Percentiles rank a stretch among this genome's conserved stretches.
Conservation (phyloP, 1,284 basidiomycete species). For the Papiliotrema flavescens region DNA sequence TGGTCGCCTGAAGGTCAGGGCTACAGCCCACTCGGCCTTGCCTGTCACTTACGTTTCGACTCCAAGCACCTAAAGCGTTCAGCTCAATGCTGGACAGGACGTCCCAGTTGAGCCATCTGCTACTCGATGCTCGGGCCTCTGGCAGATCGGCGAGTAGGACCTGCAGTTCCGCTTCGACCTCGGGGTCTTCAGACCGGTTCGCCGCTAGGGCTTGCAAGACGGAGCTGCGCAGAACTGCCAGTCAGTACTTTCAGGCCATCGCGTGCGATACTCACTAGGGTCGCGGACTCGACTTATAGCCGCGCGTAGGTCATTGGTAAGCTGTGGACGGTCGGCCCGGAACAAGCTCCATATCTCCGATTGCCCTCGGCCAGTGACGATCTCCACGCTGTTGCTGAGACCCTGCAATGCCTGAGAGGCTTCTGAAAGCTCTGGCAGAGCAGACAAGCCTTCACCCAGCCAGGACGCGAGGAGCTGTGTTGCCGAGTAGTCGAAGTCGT, state of each 20-base stretch:
- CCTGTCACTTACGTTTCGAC: background rate
- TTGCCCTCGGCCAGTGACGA: conserved; percentile 49
- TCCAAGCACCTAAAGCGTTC: background rate
- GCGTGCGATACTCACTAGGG: background rate
- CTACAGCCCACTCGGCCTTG: no score
- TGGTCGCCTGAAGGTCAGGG: background rate
- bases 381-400: conserved; percentile 25
- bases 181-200: background rate
- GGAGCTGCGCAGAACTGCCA: conserved; percentile 4
- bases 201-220: conserved; percentile 6
- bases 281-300: background rate
- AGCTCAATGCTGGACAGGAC: conserved; percentile 2
- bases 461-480: conserved; percentile 48
- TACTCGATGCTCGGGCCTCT: background rate
- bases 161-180: background rate
- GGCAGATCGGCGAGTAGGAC: conserved; percentile 1
- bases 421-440: conserved; percentile 10
- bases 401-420: conserved; percentile 1
- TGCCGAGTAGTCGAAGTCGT: conserved; percentile 50
- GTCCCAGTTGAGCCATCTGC: conserved; percentile 4
- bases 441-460: conserved; percentile 35
- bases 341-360: conserved; percentile 50
- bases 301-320: background rate
- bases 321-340: conserved; percentile 12
- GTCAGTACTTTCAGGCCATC: background rate